phyloP scores from a whole-genome alignment of 202 grass and related monocot species.

The Cymbopogon flexuosus region DNA sequence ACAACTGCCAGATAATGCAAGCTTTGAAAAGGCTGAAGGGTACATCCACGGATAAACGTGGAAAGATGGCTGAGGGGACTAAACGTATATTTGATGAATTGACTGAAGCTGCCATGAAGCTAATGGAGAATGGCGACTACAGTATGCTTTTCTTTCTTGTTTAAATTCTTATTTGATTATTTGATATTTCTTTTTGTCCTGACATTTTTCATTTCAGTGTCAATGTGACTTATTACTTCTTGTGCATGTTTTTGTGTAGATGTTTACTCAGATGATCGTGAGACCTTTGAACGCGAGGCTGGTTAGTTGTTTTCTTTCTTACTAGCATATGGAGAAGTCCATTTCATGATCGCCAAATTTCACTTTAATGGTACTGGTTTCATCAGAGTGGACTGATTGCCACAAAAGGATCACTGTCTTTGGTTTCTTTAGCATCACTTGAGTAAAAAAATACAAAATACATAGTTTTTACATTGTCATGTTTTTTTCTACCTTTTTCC shows the following conservation, averaged over 20 bases:
- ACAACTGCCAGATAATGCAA: slow-evolving; percentile 61
- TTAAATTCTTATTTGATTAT: slow-evolving; percentile 10
- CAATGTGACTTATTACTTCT: slow-evolving; percentile 17
- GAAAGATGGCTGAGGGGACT: slow-evolving; percentile 66
- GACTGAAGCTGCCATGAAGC: slow-evolving; percentile 85
- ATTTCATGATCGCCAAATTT: background rate
- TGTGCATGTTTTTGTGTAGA: slow-evolving; percentile 43
- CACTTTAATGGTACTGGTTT: background rate
- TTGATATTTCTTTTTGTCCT: slow-evolving; percentile 6
- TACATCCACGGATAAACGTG: slow-evolving; percentile 58
- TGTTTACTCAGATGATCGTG: slow-evolving; percentile 89
- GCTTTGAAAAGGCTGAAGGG: slow-evolving; percentile 89
- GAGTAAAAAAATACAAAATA: slow-evolving; percentile 1
- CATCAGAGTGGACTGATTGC: background rate
- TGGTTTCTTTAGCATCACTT: background rate
- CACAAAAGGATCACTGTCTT: background rate
- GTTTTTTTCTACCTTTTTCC: background rate
- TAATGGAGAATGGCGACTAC: slow-evolving; percentile 94
- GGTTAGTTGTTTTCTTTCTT: slow-evolving; percentile 48
- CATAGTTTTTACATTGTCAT: background rate
- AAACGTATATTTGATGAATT: slow-evolving; percentile 81
- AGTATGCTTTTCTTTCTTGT: slow-evolving; percentile 47
- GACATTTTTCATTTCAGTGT: slow-evolving; percentile 16
- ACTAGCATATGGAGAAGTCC: slow-evolving; percentile 6
- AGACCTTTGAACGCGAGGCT: slow-evolving; percentile 80